A percentile compares a stretch with the other conserved stretches of the same genome.
Evolutionary conservation across 306 rosid species (phyloP).

Genomic region (Quercus robur): DNA sequence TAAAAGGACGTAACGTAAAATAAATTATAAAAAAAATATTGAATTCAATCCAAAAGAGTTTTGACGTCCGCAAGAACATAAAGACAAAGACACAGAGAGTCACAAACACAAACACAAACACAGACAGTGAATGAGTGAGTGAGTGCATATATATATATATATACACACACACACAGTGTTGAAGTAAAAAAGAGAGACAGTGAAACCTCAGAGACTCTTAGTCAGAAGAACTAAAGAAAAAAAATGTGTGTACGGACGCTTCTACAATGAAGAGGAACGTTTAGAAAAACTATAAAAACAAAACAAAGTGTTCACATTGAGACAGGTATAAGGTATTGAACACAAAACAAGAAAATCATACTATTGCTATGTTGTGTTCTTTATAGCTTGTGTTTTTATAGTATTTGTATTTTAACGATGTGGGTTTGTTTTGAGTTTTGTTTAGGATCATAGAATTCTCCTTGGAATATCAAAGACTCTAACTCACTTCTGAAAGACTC

Average conservation of each 20-base stretch:
- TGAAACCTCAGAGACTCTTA: too few relatives aligned
- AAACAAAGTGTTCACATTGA: too few relatives aligned
- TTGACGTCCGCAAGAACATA: conserved; percentile 91
- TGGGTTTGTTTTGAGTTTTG: not conserved
- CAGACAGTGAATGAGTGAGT: too few relatives aligned
- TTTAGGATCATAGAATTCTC: not conserved
- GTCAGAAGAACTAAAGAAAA: not conserved
- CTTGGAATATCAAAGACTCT: not conserved
- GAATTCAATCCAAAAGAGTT: conserved; percentile 71
- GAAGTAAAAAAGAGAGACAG: conserved; percentile 26
- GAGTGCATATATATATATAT: not conserved
- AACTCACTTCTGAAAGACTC: not conserved
- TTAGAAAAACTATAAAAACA: too few relatives aligned
- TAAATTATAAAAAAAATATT: conserved; percentile 42
- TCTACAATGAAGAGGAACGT: too few relatives aligned
- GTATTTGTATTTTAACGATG: not conserved
- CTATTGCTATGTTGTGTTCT: not conserved
- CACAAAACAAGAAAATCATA: not conserved
- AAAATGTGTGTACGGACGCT: not conserved
- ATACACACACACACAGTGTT: too few relatives aligned
- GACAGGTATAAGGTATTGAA: too few relatives aligned
- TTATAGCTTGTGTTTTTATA: too few relatives aligned
- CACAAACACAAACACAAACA: not conserved
- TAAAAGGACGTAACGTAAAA: too few relatives aligned
- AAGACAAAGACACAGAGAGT: not conserved